Percentiles rank a stretch among this genome's conserved stretches.
Conservation (phyloP, 2,329 filamentous ascomycete species). For the Talaromyces verruculosus region DNA sequence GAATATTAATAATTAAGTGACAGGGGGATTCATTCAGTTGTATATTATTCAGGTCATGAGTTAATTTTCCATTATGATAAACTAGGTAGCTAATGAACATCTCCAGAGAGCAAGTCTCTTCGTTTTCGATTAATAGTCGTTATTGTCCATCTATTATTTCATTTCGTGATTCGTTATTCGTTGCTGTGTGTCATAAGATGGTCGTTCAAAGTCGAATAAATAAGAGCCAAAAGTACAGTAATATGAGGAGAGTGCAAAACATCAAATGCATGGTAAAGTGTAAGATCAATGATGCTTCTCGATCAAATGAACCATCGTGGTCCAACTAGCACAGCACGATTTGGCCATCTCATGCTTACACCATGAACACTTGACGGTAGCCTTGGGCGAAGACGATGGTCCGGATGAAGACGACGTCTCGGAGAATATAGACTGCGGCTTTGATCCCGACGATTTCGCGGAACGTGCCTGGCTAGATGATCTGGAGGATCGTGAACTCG, state of each 20-base stretch:
- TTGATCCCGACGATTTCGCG: not conserved
- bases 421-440: conserved; percentile 4
- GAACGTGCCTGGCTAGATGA: conserved; percentile 14
- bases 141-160: not conserved
- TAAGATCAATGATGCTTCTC: conserved; percentile 18
- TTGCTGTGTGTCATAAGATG: not conserved
- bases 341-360: conserved; percentile 20
- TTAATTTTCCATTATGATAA: not conserved
- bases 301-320: conserved; percentile 22
- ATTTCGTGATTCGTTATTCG: conserved; percentile 9
- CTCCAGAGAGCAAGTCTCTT: not conserved
- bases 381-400: conserved; percentile 6
- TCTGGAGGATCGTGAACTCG: conserved; percentile 9
- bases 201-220: not conserved
- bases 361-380: conserved; percentile 18
- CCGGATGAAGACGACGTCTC: not conserved
- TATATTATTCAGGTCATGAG: not conserved
- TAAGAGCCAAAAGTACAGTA: not conserved
- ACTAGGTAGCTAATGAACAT: not conserved
- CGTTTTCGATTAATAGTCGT: not conserved
- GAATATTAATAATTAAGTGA: not conserved
- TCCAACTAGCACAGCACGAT: conserved; percentile 20
- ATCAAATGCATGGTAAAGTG: not conserved
- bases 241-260: not conserved
- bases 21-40: not conserved